Evolutionary conservation across 495 filamentous ascomycete species (phyloP).

Genomic region (Cercophora sp.): DNA sequence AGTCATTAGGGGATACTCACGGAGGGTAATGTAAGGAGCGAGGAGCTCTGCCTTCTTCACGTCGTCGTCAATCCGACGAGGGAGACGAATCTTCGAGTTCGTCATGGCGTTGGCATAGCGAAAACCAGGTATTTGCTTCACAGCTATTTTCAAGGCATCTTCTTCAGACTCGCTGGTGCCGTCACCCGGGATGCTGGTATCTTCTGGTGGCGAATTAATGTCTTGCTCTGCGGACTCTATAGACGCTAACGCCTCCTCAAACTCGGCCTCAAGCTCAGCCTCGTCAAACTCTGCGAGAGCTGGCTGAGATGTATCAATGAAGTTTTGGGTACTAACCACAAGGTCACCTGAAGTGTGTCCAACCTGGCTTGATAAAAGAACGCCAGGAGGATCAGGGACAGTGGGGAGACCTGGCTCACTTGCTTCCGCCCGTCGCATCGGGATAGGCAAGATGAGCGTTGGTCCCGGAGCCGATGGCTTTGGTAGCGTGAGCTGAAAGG

Average conservation of each 20-base stretch:
- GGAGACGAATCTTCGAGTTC: conserved; percentile 1
- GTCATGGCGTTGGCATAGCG: conserved; percentile 12
- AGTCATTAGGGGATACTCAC: conserved; percentile 7
- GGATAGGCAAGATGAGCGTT: background rate
- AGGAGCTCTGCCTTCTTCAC: background rate
- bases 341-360: conserved; percentile 29
- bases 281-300: conserved; percentile 2
- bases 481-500: conserved; percentile 8
- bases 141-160: background rate
- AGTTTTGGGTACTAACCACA: conserved; percentile 28
- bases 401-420: conserved; percentile 13
- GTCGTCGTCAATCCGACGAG: conserved; percentile 15
- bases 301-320: background rate
- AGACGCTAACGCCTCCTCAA: conserved; percentile 10
- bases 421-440: background rate
- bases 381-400: conserved; percentile 26
- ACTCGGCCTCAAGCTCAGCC: conserved; percentile 12
- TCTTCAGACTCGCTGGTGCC: background rate
- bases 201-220: conserved; percentile 22
- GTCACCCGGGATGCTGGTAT: background rate
- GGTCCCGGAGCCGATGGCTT: background rate
- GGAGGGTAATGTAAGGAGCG: conserved; percentile 12
- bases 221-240: conserved; percentile 7
- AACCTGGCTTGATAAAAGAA: conserved; percentile 19
- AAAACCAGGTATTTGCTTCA: conserved; percentile 14